Conservation (phyloP, 306 rosid species). For the Quercus glauca region DNA sequence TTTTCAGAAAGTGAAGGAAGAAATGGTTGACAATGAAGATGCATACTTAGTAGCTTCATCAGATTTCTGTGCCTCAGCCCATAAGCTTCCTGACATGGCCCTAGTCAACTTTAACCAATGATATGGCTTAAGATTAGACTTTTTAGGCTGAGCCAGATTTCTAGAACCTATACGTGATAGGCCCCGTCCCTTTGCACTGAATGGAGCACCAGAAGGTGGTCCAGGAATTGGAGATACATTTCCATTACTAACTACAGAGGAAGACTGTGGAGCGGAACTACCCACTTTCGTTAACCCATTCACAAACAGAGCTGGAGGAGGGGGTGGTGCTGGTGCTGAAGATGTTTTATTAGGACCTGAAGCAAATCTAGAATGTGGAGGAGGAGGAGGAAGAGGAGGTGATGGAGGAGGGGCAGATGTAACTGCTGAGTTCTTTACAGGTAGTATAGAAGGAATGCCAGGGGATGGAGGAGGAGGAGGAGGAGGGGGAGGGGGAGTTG, state of each 20-base stretch:
- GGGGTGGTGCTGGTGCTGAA: constrained; percentile 59
- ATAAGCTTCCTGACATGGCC: constrained; percentile 95
- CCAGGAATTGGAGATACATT: constrained; percentile 67
- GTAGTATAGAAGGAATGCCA: constrained; percentile 3
- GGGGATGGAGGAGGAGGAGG: constrained; percentile 41
- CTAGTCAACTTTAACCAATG: constrained; percentile 95
- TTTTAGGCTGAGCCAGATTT: constrained; percentile 52
- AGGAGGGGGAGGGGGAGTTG: constrained; percentile 26
- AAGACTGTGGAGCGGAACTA: constrained; percentile 26
- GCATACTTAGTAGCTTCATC: constrained; percentile 81
- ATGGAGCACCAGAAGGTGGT: constrained; percentile 63
- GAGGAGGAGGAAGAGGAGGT: constrained; percentile 70
- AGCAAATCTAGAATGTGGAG: constrained; percentile 31
- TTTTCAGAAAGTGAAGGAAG: constrained; percentile 12
- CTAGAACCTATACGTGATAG: constrained; percentile 46
- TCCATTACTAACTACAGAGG: constrained; percentile 30
- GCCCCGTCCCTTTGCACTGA: constrained; percentile 69
- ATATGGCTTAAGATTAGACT: constrained; percentile 84
- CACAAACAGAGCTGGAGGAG: constrained; percentile 53
- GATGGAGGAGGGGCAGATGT: constrained; percentile 47
- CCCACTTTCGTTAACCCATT: constrained; percentile 46
- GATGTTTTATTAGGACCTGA: constrained; percentile 30
- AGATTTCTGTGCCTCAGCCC: constrained; percentile 88
- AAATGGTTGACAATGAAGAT: constrained; percentile 19
- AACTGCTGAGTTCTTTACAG: constrained; percentile 4